Evolutionary conservation across 2,329 filamentous ascomycete genomes (phyloP).

Genomic region (Capronia coronata): DNA sequence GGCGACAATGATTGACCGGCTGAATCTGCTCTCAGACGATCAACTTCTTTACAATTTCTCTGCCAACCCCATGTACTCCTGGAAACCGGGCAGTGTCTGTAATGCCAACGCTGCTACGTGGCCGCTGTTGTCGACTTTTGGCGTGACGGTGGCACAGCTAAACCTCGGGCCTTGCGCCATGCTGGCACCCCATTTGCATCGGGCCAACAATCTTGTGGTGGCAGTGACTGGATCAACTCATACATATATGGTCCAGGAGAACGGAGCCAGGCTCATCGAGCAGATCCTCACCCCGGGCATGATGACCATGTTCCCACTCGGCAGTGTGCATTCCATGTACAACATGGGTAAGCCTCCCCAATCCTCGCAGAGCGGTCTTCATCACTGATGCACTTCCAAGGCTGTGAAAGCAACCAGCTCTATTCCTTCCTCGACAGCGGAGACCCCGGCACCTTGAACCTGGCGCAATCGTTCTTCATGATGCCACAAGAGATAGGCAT

Average conservation of each 20-base stretch:
- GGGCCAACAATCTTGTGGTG: constrained; percentile 42
- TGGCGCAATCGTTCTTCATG: constrained; percentile 38
- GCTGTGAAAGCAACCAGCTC: constrained; percentile 41
- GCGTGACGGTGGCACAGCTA: constrained; percentile 40
- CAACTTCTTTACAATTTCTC: constrained; percentile 49
- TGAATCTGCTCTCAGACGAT: constrained; percentile 38
- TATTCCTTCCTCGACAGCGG: constrained; percentile 41
- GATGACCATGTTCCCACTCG: constrained; percentile 44
- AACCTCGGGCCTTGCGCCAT: constrained; percentile 43
- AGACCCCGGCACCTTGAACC: constrained; percentile 42
- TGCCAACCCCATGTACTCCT: constrained; percentile 21
- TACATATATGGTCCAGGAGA: constrained; percentile 45
- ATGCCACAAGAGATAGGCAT: constrained; percentile 37
- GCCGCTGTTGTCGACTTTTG: constrained; percentile 38
- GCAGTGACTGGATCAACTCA: constrained; percentile 40
- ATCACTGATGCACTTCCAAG: background rate
- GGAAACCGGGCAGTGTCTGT: constrained; percentile 19
- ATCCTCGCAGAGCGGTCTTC: background rate
- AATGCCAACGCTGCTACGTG: constrained; percentile 39
- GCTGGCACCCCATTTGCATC: constrained; percentile 42
- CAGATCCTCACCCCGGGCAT: constrained; percentile 37
- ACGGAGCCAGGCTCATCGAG: constrained; percentile 38
- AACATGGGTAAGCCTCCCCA: constrained; percentile 35
- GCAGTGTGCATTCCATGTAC: constrained; percentile 43
- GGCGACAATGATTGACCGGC: constrained; percentile 43